Base-by-base conservation (phyloP, 1,139 yeast species). In the Zygoascus sp. region DNA sequence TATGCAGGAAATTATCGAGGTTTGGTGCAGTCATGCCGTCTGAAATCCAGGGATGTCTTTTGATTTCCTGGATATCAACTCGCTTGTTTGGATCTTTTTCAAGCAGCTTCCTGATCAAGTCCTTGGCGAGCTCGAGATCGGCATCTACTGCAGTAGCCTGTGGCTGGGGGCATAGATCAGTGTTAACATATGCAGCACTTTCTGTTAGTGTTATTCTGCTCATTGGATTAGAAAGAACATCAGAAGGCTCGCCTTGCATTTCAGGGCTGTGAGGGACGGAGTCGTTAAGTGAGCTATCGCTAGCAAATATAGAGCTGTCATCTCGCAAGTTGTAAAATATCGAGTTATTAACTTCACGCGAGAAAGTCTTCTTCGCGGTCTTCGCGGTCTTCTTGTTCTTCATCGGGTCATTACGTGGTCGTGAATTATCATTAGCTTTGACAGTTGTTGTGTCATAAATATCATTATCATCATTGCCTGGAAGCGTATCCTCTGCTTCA, bases 11-110 rank as follows among this genome's bases (percentile, higher is more conserved):
- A 55, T 46, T 57, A 35, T 54, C 59, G 32, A 37, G 67, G 72
- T 45, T 72, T 53, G 72, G 73, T 19, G 69, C 61, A 15, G 78
- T 75, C 53, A 86, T 67, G 30, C 81, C 89, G 65, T 79, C 73
- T 27, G 77, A 60, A 8, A 87, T 78, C 68, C 95, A 89, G 0
- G 90, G 86, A 65, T 92, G 97, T 8, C 67, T 67, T 63, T 90
- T 92, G 52, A 90, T 83, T 22, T 83, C 88, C 15, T 72, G 66
- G 30, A 92, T 81, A 21, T 81, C 82, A 28, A 85, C 77, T 60
- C 99, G 76, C 36, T 75, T 69, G 2, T 66, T 59, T 1, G 95
- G 89, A 60, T 88, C 77, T 60, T 89, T 92, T 44, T 77, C 80
- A 40, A 94, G 72, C 58, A 94, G 61, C 57, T 76, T 76, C 2